phyloP scores from a whole-genome alignment of 495 filamentous ascomycete genomes.

The Sporormia fimetaria region DNA sequence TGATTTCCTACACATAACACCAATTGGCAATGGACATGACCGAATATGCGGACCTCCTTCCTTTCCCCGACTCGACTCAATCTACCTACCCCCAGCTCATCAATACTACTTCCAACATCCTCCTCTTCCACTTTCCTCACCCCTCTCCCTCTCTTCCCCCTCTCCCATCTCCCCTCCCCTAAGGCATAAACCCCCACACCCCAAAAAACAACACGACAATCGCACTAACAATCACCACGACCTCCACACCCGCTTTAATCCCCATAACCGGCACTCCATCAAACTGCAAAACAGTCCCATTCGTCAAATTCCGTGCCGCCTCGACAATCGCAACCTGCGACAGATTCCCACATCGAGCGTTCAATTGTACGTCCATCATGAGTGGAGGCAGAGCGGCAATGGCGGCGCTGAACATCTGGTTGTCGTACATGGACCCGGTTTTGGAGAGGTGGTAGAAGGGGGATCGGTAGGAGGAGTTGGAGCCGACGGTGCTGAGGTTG shows the following conservation, averaged over 20 bases:
- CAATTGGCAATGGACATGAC: too few species aligned
- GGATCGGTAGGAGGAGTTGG: constrained; percentile 31
- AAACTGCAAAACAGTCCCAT: constrained; percentile 24
- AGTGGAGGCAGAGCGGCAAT: constrained; percentile 25
- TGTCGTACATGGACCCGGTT: constrained; percentile 27
- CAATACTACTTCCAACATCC: too few species aligned
- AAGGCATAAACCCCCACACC: constrained; percentile 13
- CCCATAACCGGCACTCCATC: background rate
- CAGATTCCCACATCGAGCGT: constrained; percentile 32
- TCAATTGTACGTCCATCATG: constrained; percentile 28
- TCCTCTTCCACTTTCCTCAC: too few species aligned
- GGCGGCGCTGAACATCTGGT: constrained; percentile 27
- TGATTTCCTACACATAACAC: too few species aligned
- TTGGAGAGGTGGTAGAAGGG: constrained; percentile 29
- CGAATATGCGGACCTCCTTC: too few species aligned
- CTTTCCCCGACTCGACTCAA: too few species aligned
- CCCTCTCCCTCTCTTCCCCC: too few species aligned
- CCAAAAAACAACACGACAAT: constrained; percentile 4
- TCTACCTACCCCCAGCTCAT: too few species aligned
- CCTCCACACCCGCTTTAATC: constrained; percentile 8
- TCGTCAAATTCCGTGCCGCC: constrained; percentile 30
- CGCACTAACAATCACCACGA: constrained; percentile 5
- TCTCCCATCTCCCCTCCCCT: too few species aligned
- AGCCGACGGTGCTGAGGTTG: constrained; percentile 25
- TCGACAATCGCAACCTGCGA: constrained; percentile 27